Base-by-base conservation (phyloP, 78 protist genomes). In the Monosiga brevicollis region DNA sequence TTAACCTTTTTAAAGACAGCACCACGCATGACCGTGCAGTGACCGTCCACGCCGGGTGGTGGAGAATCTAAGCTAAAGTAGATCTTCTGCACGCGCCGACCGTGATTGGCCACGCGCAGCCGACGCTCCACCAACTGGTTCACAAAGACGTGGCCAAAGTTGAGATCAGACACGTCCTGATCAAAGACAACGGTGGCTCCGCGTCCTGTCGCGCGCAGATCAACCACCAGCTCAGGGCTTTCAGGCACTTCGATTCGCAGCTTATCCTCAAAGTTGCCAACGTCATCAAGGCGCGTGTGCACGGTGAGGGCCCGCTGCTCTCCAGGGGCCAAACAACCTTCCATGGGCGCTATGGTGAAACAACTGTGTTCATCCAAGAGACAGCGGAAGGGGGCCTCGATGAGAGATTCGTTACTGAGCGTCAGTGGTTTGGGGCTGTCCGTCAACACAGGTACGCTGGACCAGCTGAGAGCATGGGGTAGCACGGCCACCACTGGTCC, bases 391-490 rank as follows among this genome's bases (percentile, higher is more conserved):
- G n/a, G 40, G 25, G 94, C 94, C 15, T 84, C 81, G 73, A 91
- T 80, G 26, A 87, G 79, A 15, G 90, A 86, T 38, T 55, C 42
- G 84, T 91, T 91, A 40, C 3, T 1, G 40, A 91, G 42, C 54
- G 35, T 42, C 40, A 91, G 72, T 36, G 82, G 26, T 39, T 39
- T 20, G n/a, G 37, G 38, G 54, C 2, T 72, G 10, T 83, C 86
- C 62, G 22, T 25, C 36, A 90, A 82, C 35, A 90, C 93, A 11
- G 35, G 70, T 11, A 49, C 29, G 37, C 9, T 41, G 41, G 90
- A 90, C 71, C 81, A 90, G 25, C 87, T 79, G 36, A 90, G 37
- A 25, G 26, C 0, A 0, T 41, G 2, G 35, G 73, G 32, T n/a
- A 0, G 11, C 35, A 81, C 73, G 55, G 24, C 39, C 32, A 90